Base-by-base conservation (phyloP, 139 green algal genomes). In the Trebouxia sp. region DNA sequence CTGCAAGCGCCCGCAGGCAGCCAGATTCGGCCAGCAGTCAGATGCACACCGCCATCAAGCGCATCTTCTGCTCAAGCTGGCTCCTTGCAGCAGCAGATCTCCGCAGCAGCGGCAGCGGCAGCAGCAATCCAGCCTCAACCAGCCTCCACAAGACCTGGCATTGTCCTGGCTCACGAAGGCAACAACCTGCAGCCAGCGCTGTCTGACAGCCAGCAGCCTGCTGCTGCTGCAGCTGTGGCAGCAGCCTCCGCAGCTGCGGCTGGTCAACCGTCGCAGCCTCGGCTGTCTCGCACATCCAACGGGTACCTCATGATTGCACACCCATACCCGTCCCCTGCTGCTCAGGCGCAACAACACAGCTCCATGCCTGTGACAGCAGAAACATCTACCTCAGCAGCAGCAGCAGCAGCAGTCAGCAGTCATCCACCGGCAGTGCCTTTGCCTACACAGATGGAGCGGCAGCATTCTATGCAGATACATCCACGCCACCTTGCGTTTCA, bases 291-390 rank as follows among this genome's bases (percentile, higher is more conserved):
- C 32, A 35, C 62, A 14, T 43, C 32, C 62, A 72, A 72, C 28
- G 62, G 62, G 3, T 72, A 72, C 35, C 62, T 72, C 10, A 72
- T 72, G 62, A 72, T 72, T 35, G 37, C 37, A 5, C 62, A 72
- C 62, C 62, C 62, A 11, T 70, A 70, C 32, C 58, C 30, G 8
- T 26, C 26, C 35, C 35, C 62, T 22, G 26, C 15, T 11, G 32
- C 32, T 43, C n/a, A 1, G 5, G 12, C 42, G 26, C 41, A 76
- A 26, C 67, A 76, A 39, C 66, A 76, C 20, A 58, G 22, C 4
- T 22, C 50, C 50, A 4, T 38, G 38, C 26, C 42, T 38, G 41
- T 4, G 28, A 47, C 17, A 41, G 69, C 26, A 53, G 41, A 10
- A 55, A 56, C 17, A 53, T 11, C 69, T 12, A 32, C 69, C n/a